phyloP scores from a whole-genome alignment of 1,139 yeast species.

The Candida smagusa region DNA sequence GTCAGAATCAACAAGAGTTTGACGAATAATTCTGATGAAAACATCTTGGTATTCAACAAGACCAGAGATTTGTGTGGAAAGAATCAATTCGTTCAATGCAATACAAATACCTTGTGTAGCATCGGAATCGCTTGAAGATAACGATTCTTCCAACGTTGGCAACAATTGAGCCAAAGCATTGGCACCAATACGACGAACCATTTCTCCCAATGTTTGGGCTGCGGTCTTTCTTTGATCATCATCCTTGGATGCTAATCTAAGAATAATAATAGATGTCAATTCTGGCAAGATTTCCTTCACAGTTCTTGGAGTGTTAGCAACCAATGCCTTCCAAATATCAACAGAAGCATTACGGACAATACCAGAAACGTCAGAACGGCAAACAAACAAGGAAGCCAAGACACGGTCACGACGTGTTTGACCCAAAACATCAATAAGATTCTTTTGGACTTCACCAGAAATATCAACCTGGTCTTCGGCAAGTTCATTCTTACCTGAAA shows the following conservation, averaged over 20 bases:
- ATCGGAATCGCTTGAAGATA: conserved; percentile 63
- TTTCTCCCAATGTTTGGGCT: conserved; percentile 91
- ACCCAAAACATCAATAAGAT: conserved; percentile 78
- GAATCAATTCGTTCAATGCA: conserved; percentile 82
- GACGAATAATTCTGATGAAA: conserved; percentile 72
- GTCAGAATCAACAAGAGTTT: conserved; percentile 73
- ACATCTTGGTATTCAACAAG: conserved; percentile 63
- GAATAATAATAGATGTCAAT: conserved; percentile 75
- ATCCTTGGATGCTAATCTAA: conserved; percentile 77
- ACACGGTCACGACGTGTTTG: conserved; percentile 84
- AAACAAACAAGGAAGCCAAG: conserved; percentile 78
- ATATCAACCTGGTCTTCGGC: conserved; percentile 58
- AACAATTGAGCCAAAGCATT: conserved; percentile 79
- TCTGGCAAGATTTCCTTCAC: conserved; percentile 89
- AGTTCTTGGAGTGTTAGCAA: conserved; percentile 94
- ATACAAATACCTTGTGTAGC: conserved; percentile 96
- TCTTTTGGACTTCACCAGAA: conserved; percentile 60
- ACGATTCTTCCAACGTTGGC: conserved; percentile 76
- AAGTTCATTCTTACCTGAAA: conserved; percentile 65
- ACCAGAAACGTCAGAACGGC: conserved; percentile 89
- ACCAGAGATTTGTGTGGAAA: conserved; percentile 64
- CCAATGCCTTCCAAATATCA: conserved; percentile 96
- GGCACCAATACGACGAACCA: conserved; percentile 93
- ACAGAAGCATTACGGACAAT: conserved; percentile 88
- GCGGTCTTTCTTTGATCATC: conserved; percentile 82